Conservation (phyloP, 1,284 basidiomycete species). For the Cutaneotrichosporon sp. region DNA sequence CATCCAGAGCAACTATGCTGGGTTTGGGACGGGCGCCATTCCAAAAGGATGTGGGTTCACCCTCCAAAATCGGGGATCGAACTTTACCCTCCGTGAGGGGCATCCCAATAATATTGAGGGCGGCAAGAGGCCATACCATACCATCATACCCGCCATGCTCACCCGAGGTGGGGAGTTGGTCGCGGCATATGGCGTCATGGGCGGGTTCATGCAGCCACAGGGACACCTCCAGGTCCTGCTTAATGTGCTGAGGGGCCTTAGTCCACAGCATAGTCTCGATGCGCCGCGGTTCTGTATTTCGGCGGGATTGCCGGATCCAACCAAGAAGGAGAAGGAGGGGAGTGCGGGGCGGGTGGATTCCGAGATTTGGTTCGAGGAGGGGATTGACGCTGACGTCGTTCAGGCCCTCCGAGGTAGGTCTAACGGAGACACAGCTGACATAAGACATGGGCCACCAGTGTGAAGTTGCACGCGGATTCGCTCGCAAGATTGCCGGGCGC, state of each 20-base stretch:
- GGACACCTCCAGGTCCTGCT: constrained; percentile 62
- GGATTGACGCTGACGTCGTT: constrained; percentile 63
- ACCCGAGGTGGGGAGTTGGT: constrained; percentile 74
- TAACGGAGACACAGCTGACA: background rate
- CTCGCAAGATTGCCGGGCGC: constrained; percentile 75
- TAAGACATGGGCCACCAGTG: constrained; percentile 84
- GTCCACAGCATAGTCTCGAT: constrained; percentile 79
- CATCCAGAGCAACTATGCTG: constrained; percentile 82
- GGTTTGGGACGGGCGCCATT: constrained; percentile 65
- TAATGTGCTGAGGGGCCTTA: constrained; percentile 77
- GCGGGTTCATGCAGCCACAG: constrained; percentile 47
- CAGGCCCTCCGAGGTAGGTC: constrained; percentile 58
- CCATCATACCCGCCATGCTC: constrained; percentile 85
- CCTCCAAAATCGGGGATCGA: constrained; percentile 86
- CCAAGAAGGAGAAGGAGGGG: constrained; percentile 54
- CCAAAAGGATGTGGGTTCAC: constrained; percentile 94
- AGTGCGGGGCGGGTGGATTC: constrained; percentile 62
- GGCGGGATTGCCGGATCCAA: constrained; percentile 69
- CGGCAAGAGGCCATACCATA: constrained; percentile 89
- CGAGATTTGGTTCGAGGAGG: constrained; percentile 78
- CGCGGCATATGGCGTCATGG: constrained; percentile 88
- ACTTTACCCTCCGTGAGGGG: constrained; percentile 73
- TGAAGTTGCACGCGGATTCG: constrained; percentile 62
- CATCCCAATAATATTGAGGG: constrained; percentile 81
- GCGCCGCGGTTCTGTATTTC: constrained; percentile 91